Evolutionary conservation across 1,139 yeast species (phyloP).

Genomic region (Saccharomyces hybrid): DNA sequence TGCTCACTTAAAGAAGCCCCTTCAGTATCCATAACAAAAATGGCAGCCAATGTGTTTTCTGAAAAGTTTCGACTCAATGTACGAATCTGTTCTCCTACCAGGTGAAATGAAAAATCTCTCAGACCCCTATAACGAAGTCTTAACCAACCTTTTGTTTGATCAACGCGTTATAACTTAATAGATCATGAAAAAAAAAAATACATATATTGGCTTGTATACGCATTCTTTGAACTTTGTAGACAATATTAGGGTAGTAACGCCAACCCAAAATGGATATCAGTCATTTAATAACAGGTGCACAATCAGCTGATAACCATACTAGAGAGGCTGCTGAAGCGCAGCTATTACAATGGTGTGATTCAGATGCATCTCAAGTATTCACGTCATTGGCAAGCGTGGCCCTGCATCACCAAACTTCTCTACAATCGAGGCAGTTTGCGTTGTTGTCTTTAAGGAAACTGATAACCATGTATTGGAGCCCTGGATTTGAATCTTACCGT

Average conservation of each 20-base stretch:
- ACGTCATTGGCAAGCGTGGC: conserved; percentile 26
- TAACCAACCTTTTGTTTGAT: background rate
- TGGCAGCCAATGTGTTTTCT: background rate
- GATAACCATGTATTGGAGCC: conserved; percentile 74
- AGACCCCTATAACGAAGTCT: background rate
- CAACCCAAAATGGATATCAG: conserved; percentile 9
- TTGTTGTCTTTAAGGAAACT: conserved; percentile 60
- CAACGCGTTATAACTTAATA: background rate
- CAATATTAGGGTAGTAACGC: too few relatives aligned
- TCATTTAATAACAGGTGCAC: conserved; percentile 18
- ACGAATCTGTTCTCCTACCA: background rate
- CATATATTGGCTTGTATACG: background rate
- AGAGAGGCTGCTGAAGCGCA: conserved; percentile 31
- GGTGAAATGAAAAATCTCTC: background rate
- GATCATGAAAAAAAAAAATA: background rate
- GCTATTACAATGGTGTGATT: conserved; percentile 22
- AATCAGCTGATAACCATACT: conserved; percentile 30
- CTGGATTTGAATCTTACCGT: conserved; percentile 70
- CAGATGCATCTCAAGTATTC: conserved; percentile 31
- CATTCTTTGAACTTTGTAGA: background rate
- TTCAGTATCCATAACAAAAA: conserved; percentile 23
- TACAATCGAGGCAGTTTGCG: conserved; percentile 50
- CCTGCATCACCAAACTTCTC: conserved; percentile 5
- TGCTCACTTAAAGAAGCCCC: conserved; percentile 82
- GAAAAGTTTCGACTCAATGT: background rate